Conservation (phyloP, 495 filamentous ascomycete species). For the Hypomontagnella submonticulosa region DNA sequence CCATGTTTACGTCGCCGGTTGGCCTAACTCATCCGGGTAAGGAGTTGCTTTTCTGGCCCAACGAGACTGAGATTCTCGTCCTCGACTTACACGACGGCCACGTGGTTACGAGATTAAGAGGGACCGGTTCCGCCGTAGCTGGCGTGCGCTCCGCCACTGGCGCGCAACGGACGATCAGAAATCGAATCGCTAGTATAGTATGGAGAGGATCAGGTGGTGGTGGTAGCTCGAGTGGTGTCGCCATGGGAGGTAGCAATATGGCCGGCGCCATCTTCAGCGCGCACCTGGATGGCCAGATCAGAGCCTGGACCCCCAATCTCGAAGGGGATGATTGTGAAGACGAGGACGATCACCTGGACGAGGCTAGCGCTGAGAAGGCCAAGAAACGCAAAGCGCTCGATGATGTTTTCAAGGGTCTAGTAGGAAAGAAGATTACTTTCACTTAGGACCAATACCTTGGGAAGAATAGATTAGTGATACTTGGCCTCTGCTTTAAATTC, state of each 20-base stretch:
- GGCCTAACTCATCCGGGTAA: slow-evolving; percentile 60
- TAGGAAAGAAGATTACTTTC: slow-evolving; percentile 66
- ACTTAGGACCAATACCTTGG: slow-evolving; percentile 27
- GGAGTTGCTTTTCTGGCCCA: slow-evolving; percentile 78
- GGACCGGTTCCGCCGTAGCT: slow-evolving; percentile 64
- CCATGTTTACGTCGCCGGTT: slow-evolving; percentile 69
- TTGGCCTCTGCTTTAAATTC: slow-evolving; percentile 3
- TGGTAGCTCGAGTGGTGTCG: slow-evolving; percentile 53
- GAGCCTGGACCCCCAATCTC: slow-evolving; percentile 66
- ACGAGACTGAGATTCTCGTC: slow-evolving; percentile 79
- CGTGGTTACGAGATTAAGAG: slow-evolving; percentile 74
- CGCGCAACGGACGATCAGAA: slow-evolving; percentile 59
- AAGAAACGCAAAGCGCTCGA: slow-evolving; percentile 71
- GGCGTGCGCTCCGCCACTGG: slow-evolving; percentile 51
- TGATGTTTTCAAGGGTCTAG: slow-evolving; percentile 64
- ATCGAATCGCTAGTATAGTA: slow-evolving; percentile 72
- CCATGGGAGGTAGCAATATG: slow-evolving; percentile 56
- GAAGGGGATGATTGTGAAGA: slow-evolving; percentile 59
- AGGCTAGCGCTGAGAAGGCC: slow-evolving; percentile 50
- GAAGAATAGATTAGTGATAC: not conserved
- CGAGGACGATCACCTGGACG: slow-evolving; percentile 49
- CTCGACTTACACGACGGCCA: slow-evolving; percentile 79
- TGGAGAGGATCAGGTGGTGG: slow-evolving; percentile 70
- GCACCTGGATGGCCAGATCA: slow-evolving; percentile 69
- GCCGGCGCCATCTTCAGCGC: slow-evolving; percentile 65